phyloP scores from a whole-genome alignment of 177 flowering plant genomes.

The Vitis hybrid region DNA sequence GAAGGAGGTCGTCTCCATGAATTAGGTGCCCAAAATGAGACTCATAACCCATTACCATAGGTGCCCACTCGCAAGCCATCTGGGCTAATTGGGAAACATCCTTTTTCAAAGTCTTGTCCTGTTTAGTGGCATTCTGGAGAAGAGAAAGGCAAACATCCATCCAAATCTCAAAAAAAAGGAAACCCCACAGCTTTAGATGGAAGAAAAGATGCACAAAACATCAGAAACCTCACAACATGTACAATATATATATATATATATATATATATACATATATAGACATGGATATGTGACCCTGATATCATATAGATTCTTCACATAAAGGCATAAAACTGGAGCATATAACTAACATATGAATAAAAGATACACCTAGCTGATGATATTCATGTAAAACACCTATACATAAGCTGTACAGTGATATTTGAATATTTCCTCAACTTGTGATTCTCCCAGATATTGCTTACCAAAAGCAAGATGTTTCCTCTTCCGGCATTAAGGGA shows the following conservation, averaged over 20 bases:
- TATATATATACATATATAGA: neutral
- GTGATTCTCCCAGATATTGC: neutral
- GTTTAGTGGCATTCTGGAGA: no score
- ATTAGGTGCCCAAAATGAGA: no score
- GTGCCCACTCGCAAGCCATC: no score
- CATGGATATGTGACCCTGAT: neutral
- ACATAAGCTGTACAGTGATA: constrained; percentile 13
- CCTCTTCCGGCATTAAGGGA: constrained; percentile 45
- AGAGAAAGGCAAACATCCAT: no score
- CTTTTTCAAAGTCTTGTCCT: no score
- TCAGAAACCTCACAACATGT: constrained; percentile 2
- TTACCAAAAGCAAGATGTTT: constrained; percentile 27
- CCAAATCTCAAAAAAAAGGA: no score
- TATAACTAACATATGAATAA: neutral
- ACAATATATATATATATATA: neutral
- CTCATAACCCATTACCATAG: no score
- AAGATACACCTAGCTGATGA: constrained; percentile 6
- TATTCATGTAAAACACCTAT: constrained; percentile 8
- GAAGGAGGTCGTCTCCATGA: no score
- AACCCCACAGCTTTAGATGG: no score
- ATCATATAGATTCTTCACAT: neutral
- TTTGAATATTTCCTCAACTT: no score
- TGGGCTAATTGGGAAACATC: no score
- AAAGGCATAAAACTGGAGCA: neutral
- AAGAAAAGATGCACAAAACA: neutral